phyloP scores from a whole-genome alignment of 2,329 filamentous ascomycete genomes.

The Fusarium gaditjirri region DNA sequence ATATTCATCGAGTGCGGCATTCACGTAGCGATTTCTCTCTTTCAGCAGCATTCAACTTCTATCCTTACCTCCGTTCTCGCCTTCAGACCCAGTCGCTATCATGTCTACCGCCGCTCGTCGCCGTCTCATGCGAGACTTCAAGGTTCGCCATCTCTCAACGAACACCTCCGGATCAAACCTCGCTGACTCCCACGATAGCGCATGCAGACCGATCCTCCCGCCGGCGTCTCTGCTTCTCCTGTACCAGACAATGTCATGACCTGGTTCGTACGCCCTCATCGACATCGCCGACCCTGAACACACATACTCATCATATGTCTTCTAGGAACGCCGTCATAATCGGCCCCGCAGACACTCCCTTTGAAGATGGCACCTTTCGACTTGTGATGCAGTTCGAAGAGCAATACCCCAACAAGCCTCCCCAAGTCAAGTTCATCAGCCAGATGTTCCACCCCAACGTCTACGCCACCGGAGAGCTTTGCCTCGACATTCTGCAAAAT shows the following conservation, averaged over 20 bases:
- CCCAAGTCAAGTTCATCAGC: slow-evolving; percentile 97
- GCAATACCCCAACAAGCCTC: slow-evolving; percentile 98
- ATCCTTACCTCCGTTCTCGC: background rate
- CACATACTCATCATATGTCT: slow-evolving; percentile 35
- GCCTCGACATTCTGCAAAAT: slow-evolving; percentile 96
- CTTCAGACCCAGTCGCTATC: slow-evolving; percentile 32
- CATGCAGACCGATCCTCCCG: slow-evolving; percentile 99
- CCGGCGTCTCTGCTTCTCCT: slow-evolving; percentile 94
- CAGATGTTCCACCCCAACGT: slow-evolving; percentile 99
- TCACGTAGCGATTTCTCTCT: background rate
- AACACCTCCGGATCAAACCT: background rate
- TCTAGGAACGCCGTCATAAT: slow-evolving; percentile 98
- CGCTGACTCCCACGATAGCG: slow-evolving; percentile 65
- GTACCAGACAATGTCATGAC: slow-evolving; percentile 98
- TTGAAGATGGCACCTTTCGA: slow-evolving; percentile 97
- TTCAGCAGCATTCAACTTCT: background rate
- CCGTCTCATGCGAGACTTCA: slow-evolving; percentile 99
- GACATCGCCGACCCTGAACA: slow-evolving; percentile 2
- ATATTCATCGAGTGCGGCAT: background rate
- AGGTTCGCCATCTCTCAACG: slow-evolving; percentile 67
- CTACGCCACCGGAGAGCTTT: slow-evolving; percentile 95
- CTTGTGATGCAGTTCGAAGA: slow-evolving; percentile 99
- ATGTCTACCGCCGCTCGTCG: slow-evolving; percentile 94
- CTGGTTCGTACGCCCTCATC: slow-evolving; percentile 69
- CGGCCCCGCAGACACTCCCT: slow-evolving; percentile 94